phyloP scores from a whole-genome alignment of 2,329 filamentous ascomycete species.

The Eurotiales sp. region DNA sequence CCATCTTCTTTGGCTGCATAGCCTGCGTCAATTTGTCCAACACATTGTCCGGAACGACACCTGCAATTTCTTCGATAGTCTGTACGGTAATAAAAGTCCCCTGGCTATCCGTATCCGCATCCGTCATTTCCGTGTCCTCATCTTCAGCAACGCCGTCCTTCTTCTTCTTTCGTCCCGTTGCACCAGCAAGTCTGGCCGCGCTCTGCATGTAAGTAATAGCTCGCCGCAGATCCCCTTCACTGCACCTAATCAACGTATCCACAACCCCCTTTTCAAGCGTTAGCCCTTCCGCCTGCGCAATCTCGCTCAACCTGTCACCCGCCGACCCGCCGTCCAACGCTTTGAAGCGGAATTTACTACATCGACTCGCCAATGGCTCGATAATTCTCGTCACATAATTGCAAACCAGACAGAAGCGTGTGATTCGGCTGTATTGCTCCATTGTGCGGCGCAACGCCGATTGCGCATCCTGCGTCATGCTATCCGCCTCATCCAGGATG shows the following conservation, averaged over 20 bases:
- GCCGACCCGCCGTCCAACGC: slow-evolving; percentile 84
- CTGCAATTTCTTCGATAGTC: slow-evolving; percentile 90
- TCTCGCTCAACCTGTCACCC: slow-evolving; percentile 71
- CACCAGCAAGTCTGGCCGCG: slow-evolving; percentile 81
- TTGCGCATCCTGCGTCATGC: slow-evolving; percentile 98
- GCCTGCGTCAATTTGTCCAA: slow-evolving; percentile 68
- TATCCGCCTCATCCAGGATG: slow-evolving; percentile 95
- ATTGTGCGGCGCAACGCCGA: slow-evolving; percentile 89
- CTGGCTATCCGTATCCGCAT: slow-evolving; percentile 45
- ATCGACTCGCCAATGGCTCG: slow-evolving; percentile 87
- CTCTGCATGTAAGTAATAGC: slow-evolving; percentile 96
- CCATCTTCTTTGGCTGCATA: slow-evolving; percentile 67
- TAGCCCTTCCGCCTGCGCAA: slow-evolving; percentile 76
- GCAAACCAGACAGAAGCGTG: slow-evolving; percentile 93
- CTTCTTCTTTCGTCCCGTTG: slow-evolving; percentile 38
- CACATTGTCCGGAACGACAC: slow-evolving; percentile 76
- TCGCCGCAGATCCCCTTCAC: slow-evolving; percentile 91
- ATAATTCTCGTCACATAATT: slow-evolving; percentile 99
- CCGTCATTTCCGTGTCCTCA: slow-evolving; percentile 60
- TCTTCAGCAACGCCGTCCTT: slow-evolving; percentile 36
- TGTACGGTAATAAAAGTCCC: slow-evolving; percentile 62
- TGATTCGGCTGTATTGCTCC: slow-evolving; percentile 97
- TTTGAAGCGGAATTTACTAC: slow-evolving; percentile 98
- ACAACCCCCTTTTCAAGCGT: slow-evolving; percentile 72
- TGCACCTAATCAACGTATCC: slow-evolving; percentile 78